Evolutionary conservation across 208 protist species (phyloP).

Genomic region (Acanthamoeba culbertsoni): DNA sequence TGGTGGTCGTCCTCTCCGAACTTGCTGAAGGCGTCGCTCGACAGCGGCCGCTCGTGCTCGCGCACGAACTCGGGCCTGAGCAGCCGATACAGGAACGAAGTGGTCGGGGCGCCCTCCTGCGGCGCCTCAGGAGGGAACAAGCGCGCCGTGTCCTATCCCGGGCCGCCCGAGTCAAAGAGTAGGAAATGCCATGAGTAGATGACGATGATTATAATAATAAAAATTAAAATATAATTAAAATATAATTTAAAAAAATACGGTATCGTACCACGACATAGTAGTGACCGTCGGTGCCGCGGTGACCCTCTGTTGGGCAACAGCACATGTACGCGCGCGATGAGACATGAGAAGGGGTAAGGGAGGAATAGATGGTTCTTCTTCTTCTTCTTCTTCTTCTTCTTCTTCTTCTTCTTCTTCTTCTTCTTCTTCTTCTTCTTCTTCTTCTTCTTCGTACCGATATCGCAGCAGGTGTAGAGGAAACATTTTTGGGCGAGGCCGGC

Average conservation of each 20-base stretch:
- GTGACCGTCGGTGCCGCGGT: neutral
- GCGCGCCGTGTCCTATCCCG: neutral
- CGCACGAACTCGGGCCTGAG: slow-evolving; percentile 24
- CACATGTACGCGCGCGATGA: neutral
- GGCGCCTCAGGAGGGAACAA: slow-evolving; percentile 21
- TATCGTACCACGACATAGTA: slow-evolving; percentile 16
- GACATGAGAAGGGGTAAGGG: too few relatives aligned
- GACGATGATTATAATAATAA: too few relatives aligned
- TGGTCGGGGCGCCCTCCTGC: neutral
- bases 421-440: too few relatives aligned
- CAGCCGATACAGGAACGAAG: slow-evolving; percentile 23
- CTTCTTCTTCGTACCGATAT: neutral
- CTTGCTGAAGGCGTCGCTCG: slow-evolving; percentile 56
- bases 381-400: too few relatives aligned
- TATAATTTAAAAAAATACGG: too few relatives aligned
- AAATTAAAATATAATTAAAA: too few relatives aligned
- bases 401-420: too few relatives aligned
- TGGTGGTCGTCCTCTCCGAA: neutral
- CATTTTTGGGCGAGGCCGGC: neutral
- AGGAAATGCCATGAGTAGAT: too few relatives aligned
- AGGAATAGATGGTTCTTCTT: neutral
- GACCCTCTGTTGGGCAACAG: slow-evolving; percentile 45
- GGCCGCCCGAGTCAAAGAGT: too few relatives aligned
- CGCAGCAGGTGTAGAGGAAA: slow-evolving; percentile 22
- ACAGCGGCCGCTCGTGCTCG: neutral